Conservation (phyloP, 768 basidiomycete genomes). For the Tulasnella sp. region DNA sequence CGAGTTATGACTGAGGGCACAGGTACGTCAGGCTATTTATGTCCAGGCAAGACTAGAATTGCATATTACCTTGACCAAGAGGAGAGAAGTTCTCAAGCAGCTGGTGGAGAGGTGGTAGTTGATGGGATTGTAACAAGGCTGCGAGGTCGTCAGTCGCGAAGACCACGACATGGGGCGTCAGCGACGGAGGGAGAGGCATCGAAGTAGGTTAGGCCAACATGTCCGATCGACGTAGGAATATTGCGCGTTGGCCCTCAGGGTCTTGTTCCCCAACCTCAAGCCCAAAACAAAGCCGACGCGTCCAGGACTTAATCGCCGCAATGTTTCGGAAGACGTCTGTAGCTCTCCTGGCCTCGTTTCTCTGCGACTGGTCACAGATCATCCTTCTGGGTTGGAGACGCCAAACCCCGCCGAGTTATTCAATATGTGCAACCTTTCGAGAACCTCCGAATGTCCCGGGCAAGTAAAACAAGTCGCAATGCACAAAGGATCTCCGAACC, state of each 20-base stretch:
- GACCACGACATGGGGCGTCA: conserved; percentile 79
- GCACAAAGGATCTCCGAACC: neutral
- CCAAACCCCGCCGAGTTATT: no score
- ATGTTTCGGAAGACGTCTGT: no score
- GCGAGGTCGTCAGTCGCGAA: conserved; percentile 66
- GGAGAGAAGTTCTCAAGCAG: conserved; percentile 84
- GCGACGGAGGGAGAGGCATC: conserved; percentile 55
- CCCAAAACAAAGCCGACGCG: no score
- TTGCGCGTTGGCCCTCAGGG: conserved; percentile 6
- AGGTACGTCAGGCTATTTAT: neutral
- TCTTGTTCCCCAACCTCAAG: neutral
- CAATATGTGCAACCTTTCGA: neutral
- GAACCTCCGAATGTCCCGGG: neutral
- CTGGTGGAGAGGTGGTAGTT: conserved; percentile 64
- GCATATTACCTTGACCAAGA: conserved; percentile 64
- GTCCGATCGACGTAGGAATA: conserved; percentile 6
- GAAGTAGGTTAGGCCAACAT: conserved; percentile 7
- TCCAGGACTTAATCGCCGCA: no score
- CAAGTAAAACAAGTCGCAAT: neutral
- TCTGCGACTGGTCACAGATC: no score
- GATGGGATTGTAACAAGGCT: conserved; percentile 54
- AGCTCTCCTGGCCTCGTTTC: no score
- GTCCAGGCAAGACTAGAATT: conserved; percentile 17
- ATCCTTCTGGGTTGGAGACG: no score
- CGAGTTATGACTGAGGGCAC: conserved; percentile 63